Evolutionary conservation across 2,329 filamentous ascomycete genomes (phyloP), one percentile per base, ranked within the genome.

Genomic region (Fusarium duplospermum): DNA sequence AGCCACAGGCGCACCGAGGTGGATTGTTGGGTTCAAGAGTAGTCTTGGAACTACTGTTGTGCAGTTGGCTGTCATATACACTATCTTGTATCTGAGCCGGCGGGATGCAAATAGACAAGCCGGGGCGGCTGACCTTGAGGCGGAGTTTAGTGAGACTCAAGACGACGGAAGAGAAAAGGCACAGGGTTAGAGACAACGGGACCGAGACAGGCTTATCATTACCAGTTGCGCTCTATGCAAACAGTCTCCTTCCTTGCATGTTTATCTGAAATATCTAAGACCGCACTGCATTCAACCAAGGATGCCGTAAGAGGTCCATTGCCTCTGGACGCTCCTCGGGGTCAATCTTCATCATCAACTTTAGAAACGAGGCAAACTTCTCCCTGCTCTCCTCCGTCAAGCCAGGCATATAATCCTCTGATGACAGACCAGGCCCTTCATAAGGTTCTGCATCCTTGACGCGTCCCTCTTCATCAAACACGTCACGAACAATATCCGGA

Each of bases 1-100:
- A 0, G 82, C 83, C 0, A 78, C 76, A 8, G 74, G 78, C 18
- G 82, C 81, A 11, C 82, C 82, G 10, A 76, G 77, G 24, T 85
- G 84, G 61, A 70, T 70, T 18, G 75, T 68, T 9, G 80, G 78
- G 2, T 80, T 80, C 38, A 73, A 71, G 22, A 80, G 79, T 29
- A 75, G 78, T n/a, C 70, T 84, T 7, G 77, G 72, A 8, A 84
- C 82, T 1, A 79, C 79, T 2, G 63, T 83, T 6, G 72, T 75
- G 27, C 82, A 84, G 76, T 70, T 84, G 9, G 42, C 77, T 4
- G 71, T 76, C 16, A 76, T 82, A 11, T 64, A 76, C 2, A 65
- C 72, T 18, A 80, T 82, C 13, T 57, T 73, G 2, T 67, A 59
- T 29, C 29, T 70, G 1, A 63, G 67, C n/a, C 42, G 52, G 8